Base-by-base conservation (phyloP, 331 rosid species). In the Rhamnella rubrinervis region DNA sequence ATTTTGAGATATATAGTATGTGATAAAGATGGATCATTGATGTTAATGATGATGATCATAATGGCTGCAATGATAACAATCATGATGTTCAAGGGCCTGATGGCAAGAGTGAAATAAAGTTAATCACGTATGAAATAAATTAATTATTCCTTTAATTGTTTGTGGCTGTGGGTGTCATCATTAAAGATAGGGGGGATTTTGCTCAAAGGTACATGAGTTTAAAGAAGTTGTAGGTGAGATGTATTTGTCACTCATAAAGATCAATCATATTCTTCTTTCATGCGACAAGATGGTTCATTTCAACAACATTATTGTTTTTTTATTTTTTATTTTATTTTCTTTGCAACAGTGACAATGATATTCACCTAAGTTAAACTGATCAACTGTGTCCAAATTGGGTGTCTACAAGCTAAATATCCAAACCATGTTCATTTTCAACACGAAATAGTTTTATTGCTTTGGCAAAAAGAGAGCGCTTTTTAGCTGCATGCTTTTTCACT, bases 61-160 rank as follows among this genome's bases (percentile, higher is more conserved):
- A 91, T 91, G 92, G 75, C 74, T 60, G 84, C 84, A 81, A 90
- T 90, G 63, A 87, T 87, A 68, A 65, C 89, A 76, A 80, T 80
- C 63, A 68, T 84, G 75, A 71, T 68, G 88, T 83, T 81, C 78
- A 55, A 57, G 28, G 77, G 77, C 90, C 79, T 78, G 88, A 82
- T 82, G 63, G 71, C 72, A 1, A 79, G 79, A 67, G 85, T 84
- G 85, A 71, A 72, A 72, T 82, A 84, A 86, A 83, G 84, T 53
- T 67, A 31, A 64, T 61, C 64, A 12, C 67, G 31, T 16, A 67
- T 55, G 57, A 44, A 65, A 21, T 75, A 58, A 50, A 75, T 77
- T 71, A 37, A 37, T 71, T 59, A 31, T 71, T 61, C 69, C 40
- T 80, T 74, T 79, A 60, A 49, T 59, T 44, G 49, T 81, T 62